Base-by-base conservation (phyloP, 176 grass and related monocot genomes). In the Zoysia japonica region DNA sequence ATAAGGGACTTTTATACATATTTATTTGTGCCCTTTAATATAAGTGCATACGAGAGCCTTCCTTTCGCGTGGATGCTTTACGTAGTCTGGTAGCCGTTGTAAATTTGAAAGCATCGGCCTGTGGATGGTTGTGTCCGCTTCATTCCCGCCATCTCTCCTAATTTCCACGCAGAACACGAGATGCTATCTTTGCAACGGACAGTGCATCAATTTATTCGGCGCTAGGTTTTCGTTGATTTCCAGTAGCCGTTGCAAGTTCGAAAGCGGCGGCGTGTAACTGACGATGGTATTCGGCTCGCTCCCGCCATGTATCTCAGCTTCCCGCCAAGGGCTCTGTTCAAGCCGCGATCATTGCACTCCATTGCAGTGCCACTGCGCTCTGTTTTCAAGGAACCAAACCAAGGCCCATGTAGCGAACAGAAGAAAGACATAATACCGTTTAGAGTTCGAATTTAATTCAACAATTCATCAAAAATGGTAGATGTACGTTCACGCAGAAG, bases 161-260 rank as follows among this genome's bases (percentile, higher is more conserved):
- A 28, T 28, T 28, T 28, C 28, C 28, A 28, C 28, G 28, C 28
- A 28, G 28, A 28, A 28, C 28, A 0, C 28, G 28, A 28, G 28
- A 28, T 28, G 28, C 28, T 28, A 28, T 28, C 28, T 28, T 28
- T 28, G 28, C 28, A 28, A 28, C 28, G 28, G 28, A 28, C 28
- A 28, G 28, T 28, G 28, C 28, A 28, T 28, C 28, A 28, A 0
- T 28, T 28, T 28, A 28, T 28, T 28, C 28, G 28, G 28, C 28
- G 28, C 28, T 28, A 45, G 10, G 72, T 47, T 16, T 16, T 17
- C 39, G 10, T 37, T 17, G 42, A 7, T 6, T 5, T 17, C 48
- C 13, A 80, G 42, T 85, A 85, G 84, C 77, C 77, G 61, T 85
- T 80, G 77, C 15, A 73, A 66, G 65, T 85, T 85, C 16, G 15